These are phyloP conservation scores for Aspergillus kassunensis DNA, from an alignment of 495 filamentous ascomycete species.

Conservation along the genomic window DNA sequence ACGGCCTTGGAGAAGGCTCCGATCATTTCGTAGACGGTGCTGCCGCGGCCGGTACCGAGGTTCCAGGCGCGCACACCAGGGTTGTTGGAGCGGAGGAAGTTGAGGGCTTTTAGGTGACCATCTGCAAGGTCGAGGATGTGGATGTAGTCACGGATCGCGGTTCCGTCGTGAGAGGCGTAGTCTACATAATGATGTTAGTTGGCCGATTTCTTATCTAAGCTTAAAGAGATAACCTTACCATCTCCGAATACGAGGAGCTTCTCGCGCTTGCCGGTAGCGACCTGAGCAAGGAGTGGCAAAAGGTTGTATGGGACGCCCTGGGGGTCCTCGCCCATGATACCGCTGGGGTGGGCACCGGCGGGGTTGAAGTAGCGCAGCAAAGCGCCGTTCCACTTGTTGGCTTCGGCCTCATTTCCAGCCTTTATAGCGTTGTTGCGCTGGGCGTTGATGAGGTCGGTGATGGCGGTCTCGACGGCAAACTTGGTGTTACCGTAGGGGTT, in stretches of 20 bases:
- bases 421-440: slow-evolving; percentile 81
- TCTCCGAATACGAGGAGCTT: slow-evolving; percentile 93
- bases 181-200: slow-evolving; percentile 47
- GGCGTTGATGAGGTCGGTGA: slow-evolving; percentile 84
- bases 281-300: slow-evolving; percentile 88
- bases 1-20: slow-evolving; percentile 86
- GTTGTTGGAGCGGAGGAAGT: slow-evolving; percentile 83
- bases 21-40: slow-evolving; percentile 97
- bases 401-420: slow-evolving; percentile 61
- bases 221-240: slow-evolving; percentile 51
- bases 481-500: slow-evolving; percentile 98
- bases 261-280: slow-evolving; percentile 90
- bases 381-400: slow-evolving; percentile 85
- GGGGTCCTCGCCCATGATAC: slow-evolving; percentile 98
- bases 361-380: slow-evolving; percentile 98
- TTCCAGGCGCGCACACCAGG: slow-evolving; percentile 97
- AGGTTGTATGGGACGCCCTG: slow-evolving; percentile 95
- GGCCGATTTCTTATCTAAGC: background rate
- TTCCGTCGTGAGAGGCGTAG: slow-evolving; percentile 82
- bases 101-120: slow-evolving; percentile 86
- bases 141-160: slow-evolving; percentile 73
- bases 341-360: slow-evolving; percentile 87
- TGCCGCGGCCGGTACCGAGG: slow-evolving; percentile 89
- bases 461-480: slow-evolving; percentile 82
- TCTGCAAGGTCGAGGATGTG: slow-evolving; percentile 87